Base-by-base conservation (phyloP, 139 green algal genomes). In the Zygnema cylindricum region DNA sequence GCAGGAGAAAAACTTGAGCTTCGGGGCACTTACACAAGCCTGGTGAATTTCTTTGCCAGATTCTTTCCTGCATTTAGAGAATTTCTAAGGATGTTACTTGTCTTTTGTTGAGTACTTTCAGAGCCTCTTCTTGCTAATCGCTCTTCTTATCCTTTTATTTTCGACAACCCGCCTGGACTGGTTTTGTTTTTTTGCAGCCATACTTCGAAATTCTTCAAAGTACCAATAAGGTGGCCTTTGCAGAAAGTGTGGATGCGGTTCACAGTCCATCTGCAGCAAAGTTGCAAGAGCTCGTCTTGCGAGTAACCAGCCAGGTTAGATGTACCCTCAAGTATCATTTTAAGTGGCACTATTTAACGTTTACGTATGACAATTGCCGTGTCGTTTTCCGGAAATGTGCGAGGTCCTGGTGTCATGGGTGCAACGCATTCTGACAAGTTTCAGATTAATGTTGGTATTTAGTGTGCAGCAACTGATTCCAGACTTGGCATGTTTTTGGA, bases 141-240 rank as follows among this genome's bases (percentile, higher is more conserved):
- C n/a, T n/a, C n/a, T n/a, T n/a, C n/a, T n/a, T n/a, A n/a, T n/a
- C n/a, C n/a, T n/a, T n/a, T n/a, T n/a, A n/a, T n/a, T n/a, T n/a
- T n/a, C n/a, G n/a, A n/a, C n/a, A n/a, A n/a, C n/a, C n/a, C n/a
- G n/a, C n/a, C n/a, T n/a, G n/a, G n/a, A n/a, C 76, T 83, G 3
- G 36, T n/a, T 35, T 35, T 71, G 41, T 33, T 83, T n/a, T 49
- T 35, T 71, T 83, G 76, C 76, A 83, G 76, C 32, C 76, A 35
- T 83, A 71, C n/a, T 49, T 83, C 33, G 76, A 83, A 35, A 83
- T 83, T 71, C 43, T 83, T 40, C 76, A 83, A 33, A 55, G 49
- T 35, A 83, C 30, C n/a, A 83, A 83, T 55, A 49, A 55, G 1
- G 76, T 83, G n/a, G 43, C 32, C 32, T 83, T 83, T 35, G 43